Evolutionary conservation across 345 rosid genomes (phyloP).

Genomic region (Citrus sinensis): DNA sequence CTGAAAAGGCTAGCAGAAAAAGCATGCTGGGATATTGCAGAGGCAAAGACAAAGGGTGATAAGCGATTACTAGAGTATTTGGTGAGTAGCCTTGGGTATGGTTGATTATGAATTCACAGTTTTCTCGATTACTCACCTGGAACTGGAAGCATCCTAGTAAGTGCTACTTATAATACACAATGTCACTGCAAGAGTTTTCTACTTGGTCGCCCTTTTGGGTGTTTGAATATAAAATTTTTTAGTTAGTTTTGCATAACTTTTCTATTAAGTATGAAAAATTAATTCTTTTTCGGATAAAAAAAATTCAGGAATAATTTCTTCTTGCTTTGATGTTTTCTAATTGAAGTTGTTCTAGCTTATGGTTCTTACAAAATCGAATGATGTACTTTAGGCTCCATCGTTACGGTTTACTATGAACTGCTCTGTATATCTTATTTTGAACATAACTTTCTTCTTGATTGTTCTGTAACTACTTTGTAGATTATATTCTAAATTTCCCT

Average conservation of each 20-base stretch:
- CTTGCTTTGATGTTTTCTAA: neutral
- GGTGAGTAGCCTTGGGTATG: constrained; percentile 35
- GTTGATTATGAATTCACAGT: neutral
- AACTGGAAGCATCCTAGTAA: neutral
- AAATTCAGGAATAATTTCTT: neutral
- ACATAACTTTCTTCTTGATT: neutral
- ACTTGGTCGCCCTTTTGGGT: neutral
- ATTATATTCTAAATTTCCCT: neutral
- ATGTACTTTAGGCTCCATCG: neutral
- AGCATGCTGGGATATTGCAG: constrained; percentile 95
- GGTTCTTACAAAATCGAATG: neutral
- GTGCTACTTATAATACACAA: neutral
- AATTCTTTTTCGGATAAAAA: neutral
- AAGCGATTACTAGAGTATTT: constrained; percentile 68
- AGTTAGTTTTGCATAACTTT: neutral
- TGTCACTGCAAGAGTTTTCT: neutral
- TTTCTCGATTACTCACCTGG: constrained; percentile 2
- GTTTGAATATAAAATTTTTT: neutral
- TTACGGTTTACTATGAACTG: neutral
- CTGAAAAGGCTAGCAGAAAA: constrained; percentile 81
- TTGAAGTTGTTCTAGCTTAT: neutral
- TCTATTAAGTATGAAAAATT: neutral
- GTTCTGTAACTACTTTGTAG: neutral
- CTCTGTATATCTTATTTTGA: neutral
- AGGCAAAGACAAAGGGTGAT: constrained; percentile 65